Evolutionary conservation across 257 asterid genomes (phyloP).

Genomic region (Rubia yunnanensis): DNA sequence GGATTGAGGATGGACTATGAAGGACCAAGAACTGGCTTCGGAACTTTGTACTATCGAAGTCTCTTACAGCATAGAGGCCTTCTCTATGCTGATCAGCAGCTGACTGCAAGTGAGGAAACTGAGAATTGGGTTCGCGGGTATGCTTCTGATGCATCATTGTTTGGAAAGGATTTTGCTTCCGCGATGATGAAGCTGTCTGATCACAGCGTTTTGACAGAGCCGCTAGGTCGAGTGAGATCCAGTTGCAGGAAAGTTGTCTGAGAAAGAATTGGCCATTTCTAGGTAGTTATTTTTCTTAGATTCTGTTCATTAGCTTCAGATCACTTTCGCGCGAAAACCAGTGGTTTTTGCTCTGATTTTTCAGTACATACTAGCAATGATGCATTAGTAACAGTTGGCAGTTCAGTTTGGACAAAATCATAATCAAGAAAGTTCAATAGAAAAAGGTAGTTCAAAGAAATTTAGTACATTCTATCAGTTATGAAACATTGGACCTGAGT

Average conservation of each 20-base stretch:
- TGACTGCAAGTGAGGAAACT: slow-evolving; percentile 47
- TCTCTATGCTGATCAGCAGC: slow-evolving; percentile 61
- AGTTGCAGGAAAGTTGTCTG: slow-evolving; percentile 42
- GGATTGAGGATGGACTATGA: slow-evolving; percentile 60
- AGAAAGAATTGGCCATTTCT: slow-evolving; percentile 1
- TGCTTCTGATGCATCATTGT: slow-evolving; percentile 46
- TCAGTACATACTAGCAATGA: neutral
- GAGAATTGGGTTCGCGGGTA: slow-evolving; percentile 48
- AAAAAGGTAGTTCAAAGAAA: neutral
- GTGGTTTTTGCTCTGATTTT: neutral
- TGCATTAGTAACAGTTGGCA: neutral
- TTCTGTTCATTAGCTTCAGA: neutral
- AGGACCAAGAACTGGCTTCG: slow-evolving; percentile 59
- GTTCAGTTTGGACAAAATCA: neutral
- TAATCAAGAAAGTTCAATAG: neutral
- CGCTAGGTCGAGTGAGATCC: slow-evolving; percentile 50
- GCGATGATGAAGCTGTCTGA: slow-evolving; percentile 70
- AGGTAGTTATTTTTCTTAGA: neutral
- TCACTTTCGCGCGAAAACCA: neutral
- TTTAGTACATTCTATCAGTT: neutral
- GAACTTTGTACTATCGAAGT: slow-evolving; percentile 52
- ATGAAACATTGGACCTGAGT: slow-evolving; percentile 15
- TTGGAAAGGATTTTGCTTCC: slow-evolving; percentile 47
- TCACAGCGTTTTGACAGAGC: slow-evolving; percentile 31
- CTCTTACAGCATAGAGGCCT: slow-evolving; percentile 58